A percentile compares a stretch with the other conserved stretches of the same genome.
These are phyloP conservation scores for Globisporangium paddicum DNA, from an alignment of 352 stramenopile species.

Conservation along the genomic window DNA sequence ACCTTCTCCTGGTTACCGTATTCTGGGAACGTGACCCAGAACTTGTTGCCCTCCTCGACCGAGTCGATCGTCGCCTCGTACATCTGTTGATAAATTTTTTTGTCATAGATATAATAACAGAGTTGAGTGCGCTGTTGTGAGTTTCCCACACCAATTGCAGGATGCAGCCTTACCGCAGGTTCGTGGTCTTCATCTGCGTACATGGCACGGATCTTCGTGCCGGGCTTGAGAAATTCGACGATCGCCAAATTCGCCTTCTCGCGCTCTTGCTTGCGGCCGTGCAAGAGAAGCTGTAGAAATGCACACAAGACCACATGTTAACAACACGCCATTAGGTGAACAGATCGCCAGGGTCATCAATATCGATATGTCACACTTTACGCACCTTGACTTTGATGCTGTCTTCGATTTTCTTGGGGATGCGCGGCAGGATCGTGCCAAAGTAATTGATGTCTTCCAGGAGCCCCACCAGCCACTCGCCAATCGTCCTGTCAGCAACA, in stretches of 20 bases:
- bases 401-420: conserved; percentile 95
- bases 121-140: background rate
- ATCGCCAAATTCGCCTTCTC: conserved; percentile 60
- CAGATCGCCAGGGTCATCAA: background rate
- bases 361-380: background rate
- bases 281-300: conserved; percentile 77
- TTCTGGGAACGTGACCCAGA: conserved; percentile 92
- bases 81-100: no score
- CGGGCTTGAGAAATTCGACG: conserved; percentile 75
- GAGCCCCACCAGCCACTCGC: conserved; percentile 87
- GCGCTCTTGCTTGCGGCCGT: conserved; percentile 63
- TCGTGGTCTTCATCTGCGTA: conserved; percentile 97
- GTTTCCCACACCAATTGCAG: background rate
- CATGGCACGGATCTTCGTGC: conserved; percentile 91
- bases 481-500: conserved; percentile 81
- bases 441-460: conserved; percentile 96
- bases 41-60: conserved; percentile 81
- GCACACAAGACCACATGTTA: background rate
- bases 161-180: conserved; percentile 43
- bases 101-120: no score
- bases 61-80: conserved; percentile 96
- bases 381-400: conserved; percentile 93
- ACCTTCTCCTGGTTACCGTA: conserved; percentile 97
- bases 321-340: background rate
- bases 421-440: conserved; percentile 94